phyloP scores from a whole-genome alignment of 495 filamentous ascomycete genomes.

The Geoglossum glabrum region DNA sequence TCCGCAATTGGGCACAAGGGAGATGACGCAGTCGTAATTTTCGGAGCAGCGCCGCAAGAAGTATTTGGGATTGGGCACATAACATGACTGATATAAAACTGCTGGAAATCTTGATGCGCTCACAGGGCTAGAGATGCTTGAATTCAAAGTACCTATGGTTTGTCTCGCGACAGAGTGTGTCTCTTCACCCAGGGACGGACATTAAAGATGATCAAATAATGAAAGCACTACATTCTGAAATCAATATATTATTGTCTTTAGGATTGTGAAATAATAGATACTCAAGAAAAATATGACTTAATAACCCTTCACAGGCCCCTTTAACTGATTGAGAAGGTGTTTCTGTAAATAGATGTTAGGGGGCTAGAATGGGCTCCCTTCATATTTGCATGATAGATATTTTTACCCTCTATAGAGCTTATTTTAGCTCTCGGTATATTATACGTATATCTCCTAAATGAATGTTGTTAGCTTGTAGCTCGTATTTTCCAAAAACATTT shows the following conservation, averaged over 20 bases:
- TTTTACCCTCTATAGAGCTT: background rate
- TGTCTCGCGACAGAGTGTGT: slow-evolving; percentile 11
- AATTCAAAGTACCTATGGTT: slow-evolving; percentile 12
- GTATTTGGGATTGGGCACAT: slow-evolving; percentile 12
- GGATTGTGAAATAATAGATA: no score
- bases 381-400: background rate
- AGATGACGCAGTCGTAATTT: slow-evolving; percentile 15
- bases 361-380: no score
- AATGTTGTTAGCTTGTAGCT: background rate
- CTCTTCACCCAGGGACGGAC: slow-evolving; percentile 9
- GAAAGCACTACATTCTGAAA: no score
- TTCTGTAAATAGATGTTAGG: no score
- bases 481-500: background rate
- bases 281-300: no score
- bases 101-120: slow-evolving; percentile 8
- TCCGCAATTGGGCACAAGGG: slow-evolving; percentile 11
- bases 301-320: no score
- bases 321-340: no score
- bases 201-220: background rate
- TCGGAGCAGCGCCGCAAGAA: slow-evolving; percentile 10
- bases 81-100: slow-evolving; percentile 12
- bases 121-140: slow-evolving; percentile 9
- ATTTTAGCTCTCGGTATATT: background rate
- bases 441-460: background rate
- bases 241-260: no score